A percentile compares a stretch with the other conserved stretches of the same genome.
Conservation (phyloP, 352 stramenopile genomes). For the Globisporangium parvum region DNA sequence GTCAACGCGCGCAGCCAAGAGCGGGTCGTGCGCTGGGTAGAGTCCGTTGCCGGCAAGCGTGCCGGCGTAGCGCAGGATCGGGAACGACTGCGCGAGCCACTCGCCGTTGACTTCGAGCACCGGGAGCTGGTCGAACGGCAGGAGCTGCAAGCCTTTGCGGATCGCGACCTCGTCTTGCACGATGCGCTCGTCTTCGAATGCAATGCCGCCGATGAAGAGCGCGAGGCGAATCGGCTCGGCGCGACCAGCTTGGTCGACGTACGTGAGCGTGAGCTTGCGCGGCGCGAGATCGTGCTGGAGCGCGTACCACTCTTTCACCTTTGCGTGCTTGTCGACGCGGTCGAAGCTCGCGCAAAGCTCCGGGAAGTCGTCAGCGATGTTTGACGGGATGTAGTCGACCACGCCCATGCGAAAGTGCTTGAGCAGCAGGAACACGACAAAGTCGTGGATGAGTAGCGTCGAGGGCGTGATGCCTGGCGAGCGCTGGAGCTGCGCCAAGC, state of each 20-base stretch:
- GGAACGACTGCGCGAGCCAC: constrained; percentile 35
- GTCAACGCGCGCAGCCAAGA: constrained; percentile 27
- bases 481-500: constrained; percentile 21
- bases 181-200: constrained; percentile 56
- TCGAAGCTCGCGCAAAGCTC: constrained; percentile 10
- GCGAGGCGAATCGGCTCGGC: constrained; percentile 48
- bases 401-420: constrained; percentile 18
- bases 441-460: constrained; percentile 24
- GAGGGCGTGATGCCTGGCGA: constrained; percentile 14
- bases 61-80: constrained; percentile 58
- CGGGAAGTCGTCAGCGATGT: constrained; percentile 16
- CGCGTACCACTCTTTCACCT: constrained; percentile 28
- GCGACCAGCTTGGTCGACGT: constrained; percentile 43
- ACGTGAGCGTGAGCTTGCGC: constrained; percentile 43
- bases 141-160: constrained; percentile 15
- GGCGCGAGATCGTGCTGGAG: background rate
- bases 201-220: constrained; percentile 32
- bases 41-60: constrained; percentile 25
- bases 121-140: constrained; percentile 41
- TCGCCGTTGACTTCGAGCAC: constrained; percentile 36
- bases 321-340: constrained; percentile 21
- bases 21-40: constrained; percentile 27
- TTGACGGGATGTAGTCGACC: constrained; percentile 29
- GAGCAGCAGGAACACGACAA: constrained; percentile 21
- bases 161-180: constrained; percentile 19